Conservation (phyloP, 2,329 filamentous ascomycete species). For the Escovopsis sp. region DNA sequence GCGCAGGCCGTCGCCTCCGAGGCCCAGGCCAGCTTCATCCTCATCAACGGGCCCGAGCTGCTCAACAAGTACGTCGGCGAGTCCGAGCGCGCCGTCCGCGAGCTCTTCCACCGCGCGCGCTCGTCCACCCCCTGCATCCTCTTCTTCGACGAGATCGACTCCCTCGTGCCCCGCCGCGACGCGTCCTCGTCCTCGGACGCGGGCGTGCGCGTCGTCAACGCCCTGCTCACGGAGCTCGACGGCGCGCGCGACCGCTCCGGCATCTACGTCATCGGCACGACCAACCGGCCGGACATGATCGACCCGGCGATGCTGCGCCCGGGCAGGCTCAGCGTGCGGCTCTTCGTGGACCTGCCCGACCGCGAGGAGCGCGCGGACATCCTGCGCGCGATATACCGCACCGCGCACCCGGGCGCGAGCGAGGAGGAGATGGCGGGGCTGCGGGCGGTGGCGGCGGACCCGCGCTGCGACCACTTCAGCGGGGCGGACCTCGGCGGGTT, state of each 20-base stretch:
- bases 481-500: conserved; percentile 43
- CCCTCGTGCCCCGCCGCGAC: conserved; percentile 72
- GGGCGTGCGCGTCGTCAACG: conserved; percentile 82
- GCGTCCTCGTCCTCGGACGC: conserved; percentile 66
- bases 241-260: conserved; percentile 66
- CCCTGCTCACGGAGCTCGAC: conserved; percentile 84
- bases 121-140: conserved; percentile 83
- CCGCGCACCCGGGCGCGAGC: conserved; percentile 17
- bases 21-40: conserved; percentile 93
- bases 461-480: conserved; percentile 61
- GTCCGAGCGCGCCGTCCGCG: conserved; percentile 80
- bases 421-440: conserved; percentile 38
- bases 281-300: conserved; percentile 91
- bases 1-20: conserved; percentile 95
- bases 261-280: conserved; percentile 89
- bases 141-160: conserved; percentile 96
- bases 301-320: conserved; percentile 89
- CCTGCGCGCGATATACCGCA: conserved; percentile 49
- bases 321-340: conserved; percentile 70
- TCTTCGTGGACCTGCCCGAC: conserved; percentile 78
- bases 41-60: conserved; percentile 88
- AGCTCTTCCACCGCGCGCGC: conserved; percentile 78
- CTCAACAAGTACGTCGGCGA: conserved; percentile 98
- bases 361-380: conserved; percentile 74
- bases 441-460: conserved; percentile 48